phyloP scores from a whole-genome alignment of 2,329 filamentous ascomycete species.

The Tolypocladium ophioglossoides region DNA sequence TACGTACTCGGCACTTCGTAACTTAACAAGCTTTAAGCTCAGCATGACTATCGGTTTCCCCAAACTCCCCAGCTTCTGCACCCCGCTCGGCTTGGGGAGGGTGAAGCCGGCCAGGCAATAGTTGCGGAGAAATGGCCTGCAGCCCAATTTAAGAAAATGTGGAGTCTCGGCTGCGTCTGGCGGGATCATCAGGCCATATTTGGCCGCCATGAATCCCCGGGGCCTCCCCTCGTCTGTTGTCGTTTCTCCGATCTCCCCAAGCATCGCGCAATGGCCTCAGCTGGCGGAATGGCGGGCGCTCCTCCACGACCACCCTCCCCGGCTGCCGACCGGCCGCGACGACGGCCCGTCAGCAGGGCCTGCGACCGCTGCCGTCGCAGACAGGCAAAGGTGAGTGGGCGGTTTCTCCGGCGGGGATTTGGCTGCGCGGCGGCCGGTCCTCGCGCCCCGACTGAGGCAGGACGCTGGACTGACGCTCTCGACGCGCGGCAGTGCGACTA shows the following conservation, averaged over 20 bases:
- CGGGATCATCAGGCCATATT: background rate
- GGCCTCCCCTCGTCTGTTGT: background rate
- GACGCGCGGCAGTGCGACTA: conserved; percentile 15
- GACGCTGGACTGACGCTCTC: conserved; percentile 1
- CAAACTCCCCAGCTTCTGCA: background rate
- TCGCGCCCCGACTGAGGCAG: too few species aligned
- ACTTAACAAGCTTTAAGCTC: background rate
- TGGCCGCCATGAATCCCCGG: background rate
- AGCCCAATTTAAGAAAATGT: conserved; percentile 2
- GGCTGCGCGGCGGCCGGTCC: too few species aligned
- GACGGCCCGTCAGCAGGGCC: conserved; percentile 15
- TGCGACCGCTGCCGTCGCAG: conserved; percentile 25
- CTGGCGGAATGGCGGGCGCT: conserved; percentile 5
- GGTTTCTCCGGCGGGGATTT: conserved; percentile 6
- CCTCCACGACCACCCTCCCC: conserved; percentile 7
- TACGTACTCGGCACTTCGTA: too few species aligned
- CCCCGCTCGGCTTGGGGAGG: background rate
- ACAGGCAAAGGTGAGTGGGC: conserved; percentile 21
- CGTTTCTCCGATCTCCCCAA: background rate
- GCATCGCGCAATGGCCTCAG: background rate
- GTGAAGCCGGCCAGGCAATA: background rate
- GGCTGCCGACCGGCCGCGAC: conserved; percentile 5
- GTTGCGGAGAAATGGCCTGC: conserved; percentile 3
- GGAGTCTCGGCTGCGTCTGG: background rate
- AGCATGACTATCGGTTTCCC: background rate